Percentiles rank a stretch among this genome's conserved stretches.
Evolutionary conservation across 352 stramenopile genomes (phyloP).

Genomic region (Globisporangium rhizosaccharum): DNA sequence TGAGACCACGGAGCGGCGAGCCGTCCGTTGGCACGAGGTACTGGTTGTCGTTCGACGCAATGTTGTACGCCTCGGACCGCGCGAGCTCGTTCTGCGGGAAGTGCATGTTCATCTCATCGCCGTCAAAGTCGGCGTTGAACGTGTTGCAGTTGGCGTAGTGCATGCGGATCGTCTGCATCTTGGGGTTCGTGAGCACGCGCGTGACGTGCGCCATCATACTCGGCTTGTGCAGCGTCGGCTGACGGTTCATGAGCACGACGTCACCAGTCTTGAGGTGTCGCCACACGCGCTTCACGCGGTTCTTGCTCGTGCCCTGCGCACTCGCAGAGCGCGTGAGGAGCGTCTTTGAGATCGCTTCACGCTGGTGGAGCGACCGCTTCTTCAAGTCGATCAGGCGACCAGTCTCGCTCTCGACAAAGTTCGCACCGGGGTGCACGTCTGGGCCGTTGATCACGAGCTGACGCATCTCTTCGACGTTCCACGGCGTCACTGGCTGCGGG

Average conservation of each 20-base stretch:
- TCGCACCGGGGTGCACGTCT: conserved; percentile 95
- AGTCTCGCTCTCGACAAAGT: conserved; percentile 96
- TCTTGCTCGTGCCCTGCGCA: conserved; percentile 72
- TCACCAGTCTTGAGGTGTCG: conserved; percentile 97
- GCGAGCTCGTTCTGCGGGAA: conserved; percentile 98
- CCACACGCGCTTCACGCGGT: conserved; percentile 94
- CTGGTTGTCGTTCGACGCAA: conserved; percentile 97
- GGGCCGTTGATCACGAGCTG: conserved; percentile 95
- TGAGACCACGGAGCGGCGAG: conserved; percentile 96
- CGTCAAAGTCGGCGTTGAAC: conserved; percentile 99
- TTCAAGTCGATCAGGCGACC: conserved; percentile 93
- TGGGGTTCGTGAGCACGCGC: conserved; percentile 94
- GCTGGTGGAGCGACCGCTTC: conserved; percentile 90
- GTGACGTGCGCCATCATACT: conserved; percentile 99
- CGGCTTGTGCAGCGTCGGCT: conserved; percentile 99
- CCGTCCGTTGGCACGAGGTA: conserved; percentile 98
- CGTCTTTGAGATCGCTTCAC: conserved; percentile 94
- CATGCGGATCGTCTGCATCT: conserved; percentile 99
- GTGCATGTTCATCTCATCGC: conserved; percentile 99
- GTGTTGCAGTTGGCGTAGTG: conserved; percentile 99
- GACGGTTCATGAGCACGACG: conserved; percentile 98
- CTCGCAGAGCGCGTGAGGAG: conserved; percentile 89
- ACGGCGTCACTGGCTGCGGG: conserved; percentile 96
- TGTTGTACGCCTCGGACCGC: conserved; percentile 96
- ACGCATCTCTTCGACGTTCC: conserved; percentile 97